Conservation (phyloP, 805 yeast species). For the Candida insectalens region DNA sequence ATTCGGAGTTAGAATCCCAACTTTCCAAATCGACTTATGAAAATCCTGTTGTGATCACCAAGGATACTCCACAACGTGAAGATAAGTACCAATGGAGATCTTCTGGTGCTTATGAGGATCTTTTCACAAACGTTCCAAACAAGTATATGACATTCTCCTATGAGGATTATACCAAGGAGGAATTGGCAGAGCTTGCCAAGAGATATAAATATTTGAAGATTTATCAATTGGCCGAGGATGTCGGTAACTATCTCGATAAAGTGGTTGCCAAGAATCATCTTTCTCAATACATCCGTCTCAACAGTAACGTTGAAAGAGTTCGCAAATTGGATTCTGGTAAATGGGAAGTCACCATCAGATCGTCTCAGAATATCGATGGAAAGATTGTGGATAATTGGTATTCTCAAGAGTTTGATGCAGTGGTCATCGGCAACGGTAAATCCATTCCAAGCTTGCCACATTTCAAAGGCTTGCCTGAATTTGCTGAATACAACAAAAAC, state of each 20-base stretch:
- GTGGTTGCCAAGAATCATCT: slow-evolving; percentile 17
- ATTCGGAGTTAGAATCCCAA: slow-evolving; percentile 2
- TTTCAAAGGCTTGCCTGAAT: slow-evolving; percentile 16
- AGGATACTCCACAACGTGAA: slow-evolving; percentile 3
- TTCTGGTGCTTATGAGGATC: slow-evolving; percentile 28
- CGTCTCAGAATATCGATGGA: slow-evolving; percentile 2
- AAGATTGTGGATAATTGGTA: slow-evolving; percentile 27
- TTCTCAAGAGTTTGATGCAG: slow-evolving; percentile 43
- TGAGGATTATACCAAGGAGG: slow-evolving; percentile 5
- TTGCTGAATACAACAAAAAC: slow-evolving; percentile 12
- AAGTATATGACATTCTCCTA: slow-evolving; percentile 31
- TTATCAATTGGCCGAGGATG: slow-evolving; percentile 18
- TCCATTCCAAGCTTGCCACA: slow-evolving; percentile 51
- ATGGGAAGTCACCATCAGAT: slow-evolving; percentile 24
- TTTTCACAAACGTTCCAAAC: slow-evolving; percentile 34
- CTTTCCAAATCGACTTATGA: slow-evolving; percentile 22
- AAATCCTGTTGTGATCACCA: slow-evolving; percentile 21
- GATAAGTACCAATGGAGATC: slow-evolving; percentile 26
- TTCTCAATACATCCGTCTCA: slow-evolving; percentile 24
- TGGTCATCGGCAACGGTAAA: slow-evolving; percentile 55
- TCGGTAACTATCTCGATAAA: slow-evolving; percentile 6
- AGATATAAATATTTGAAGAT: too few species aligned
- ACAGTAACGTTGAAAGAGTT: slow-evolving; percentile 31
- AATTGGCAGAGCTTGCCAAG: background rate
- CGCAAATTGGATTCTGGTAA: slow-evolving; percentile 21